Evolutionary conservation across 768 basidiomycete species (phyloP), one percentile per base, ranked within the genome.

Genomic region (Rickenella mellea): DNA sequence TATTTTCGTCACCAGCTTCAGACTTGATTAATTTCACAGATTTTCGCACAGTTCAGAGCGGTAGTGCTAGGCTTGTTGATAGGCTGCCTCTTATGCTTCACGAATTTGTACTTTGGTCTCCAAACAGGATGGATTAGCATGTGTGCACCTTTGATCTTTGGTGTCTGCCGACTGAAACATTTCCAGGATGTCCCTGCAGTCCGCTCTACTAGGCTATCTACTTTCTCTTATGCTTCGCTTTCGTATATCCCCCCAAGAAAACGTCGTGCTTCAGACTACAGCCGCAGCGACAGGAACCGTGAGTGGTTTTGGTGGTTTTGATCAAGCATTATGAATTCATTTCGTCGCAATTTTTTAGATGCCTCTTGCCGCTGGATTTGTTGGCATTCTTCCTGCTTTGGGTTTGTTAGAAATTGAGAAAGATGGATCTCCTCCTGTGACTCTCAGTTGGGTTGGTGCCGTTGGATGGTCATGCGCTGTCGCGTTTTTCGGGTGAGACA

Each of bases 111-210:
- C 54, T 77, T 89, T 47, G 87, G 88, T 7, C 69, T 92, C 4
- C 86, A 90, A 60, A 88, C 88, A 1, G 88, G 88, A 56, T 91
- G 86, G 82, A 87, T 90, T 49, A 81, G 80, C 52, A 90, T 90
- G 87, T 86, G 51, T 39, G 75, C 50, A 4, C 44, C 32, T 54
- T 41, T 45, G 44, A 33, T 9, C 35, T 24, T 32, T 20, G 19
- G 25, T 29, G 40, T n/a, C 37, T 45, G 28, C 25, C 25, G 10
- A 21, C n/a, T 36, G 33, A 21, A 42, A 31, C 11, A 43, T 39
- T 31, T 40, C 29, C 48, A 89, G 88, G 89, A 94, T 93, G 91
- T 91, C 91, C 7, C 73, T 94, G 21, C 92, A 97, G 55, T 93
- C 91, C 0, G 88, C 93, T 9, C 71, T 98, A 27, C 82, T 98